phyloP scores from a whole-genome alignment of 139 green algal species.

The Marvania coccoides region DNA sequence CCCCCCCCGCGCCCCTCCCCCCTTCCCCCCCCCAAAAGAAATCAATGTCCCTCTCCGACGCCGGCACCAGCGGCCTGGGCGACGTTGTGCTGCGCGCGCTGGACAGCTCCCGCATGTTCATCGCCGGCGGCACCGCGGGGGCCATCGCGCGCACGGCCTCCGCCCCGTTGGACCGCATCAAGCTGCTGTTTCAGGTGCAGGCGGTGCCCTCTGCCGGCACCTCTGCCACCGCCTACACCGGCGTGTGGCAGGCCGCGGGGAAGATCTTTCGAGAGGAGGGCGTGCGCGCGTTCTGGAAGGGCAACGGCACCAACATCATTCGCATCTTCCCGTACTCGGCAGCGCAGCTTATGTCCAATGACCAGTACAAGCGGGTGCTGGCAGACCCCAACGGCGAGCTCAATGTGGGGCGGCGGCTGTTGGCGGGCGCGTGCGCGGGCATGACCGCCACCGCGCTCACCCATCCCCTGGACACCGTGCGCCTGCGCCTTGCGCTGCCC shows the following conservation, averaged over 20 bases:
- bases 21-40: too few relatives aligned
- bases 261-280: slow-evolving; percentile 90
- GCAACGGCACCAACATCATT: slow-evolving; percentile 86
- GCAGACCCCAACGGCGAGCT: slow-evolving; percentile 51
- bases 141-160: slow-evolving; percentile 58
- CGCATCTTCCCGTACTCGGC: slow-evolving; percentile 92
- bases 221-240: slow-evolving; percentile 64
- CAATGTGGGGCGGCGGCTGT: slow-evolving; percentile 53
- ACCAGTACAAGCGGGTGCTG: slow-evolving; percentile 44
- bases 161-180: slow-evolving; percentile 83
- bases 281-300: slow-evolving; percentile 86
- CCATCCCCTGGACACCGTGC: slow-evolving; percentile 87
- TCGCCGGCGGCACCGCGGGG: slow-evolving; percentile 63
- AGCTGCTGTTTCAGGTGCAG: slow-evolving; percentile 93
- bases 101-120: slow-evolving; percentile 20
- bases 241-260: slow-evolving; percentile 63
- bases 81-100: neutral
- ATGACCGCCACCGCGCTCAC: slow-evolving; percentile 94
- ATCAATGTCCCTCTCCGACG: too few relatives aligned
- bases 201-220: slow-evolving; percentile 35
- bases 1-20: too few relatives aligned
- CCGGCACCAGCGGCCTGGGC: neutral
- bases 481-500: slow-evolving; percentile 81
- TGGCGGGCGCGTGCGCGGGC: slow-evolving; percentile 77
- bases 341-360: slow-evolving; percentile 38